Evolutionary conservation across 352 stramenopile species (phyloP).

Genomic region (Hyaloperonospora brassicae): DNA sequence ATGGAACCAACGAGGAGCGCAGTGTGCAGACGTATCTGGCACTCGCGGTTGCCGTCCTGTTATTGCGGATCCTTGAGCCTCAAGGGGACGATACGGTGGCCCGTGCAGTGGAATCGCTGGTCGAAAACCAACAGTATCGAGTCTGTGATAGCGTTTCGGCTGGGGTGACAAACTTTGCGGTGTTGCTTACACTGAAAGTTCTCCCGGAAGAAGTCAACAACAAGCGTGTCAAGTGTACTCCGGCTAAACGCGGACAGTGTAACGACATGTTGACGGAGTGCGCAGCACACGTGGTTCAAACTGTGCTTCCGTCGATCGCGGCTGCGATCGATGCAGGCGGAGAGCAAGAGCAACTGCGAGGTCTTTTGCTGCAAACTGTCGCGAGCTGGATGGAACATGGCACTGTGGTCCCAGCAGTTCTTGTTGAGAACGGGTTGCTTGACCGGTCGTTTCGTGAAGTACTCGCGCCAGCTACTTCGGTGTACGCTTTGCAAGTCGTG

Average conservation of each 20-base stretch:
- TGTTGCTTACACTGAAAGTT: constrained; percentile 64
- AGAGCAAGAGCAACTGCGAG: constrained; percentile 34
- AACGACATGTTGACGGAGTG: constrained; percentile 64
- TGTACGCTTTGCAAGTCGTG: constrained; percentile 50
- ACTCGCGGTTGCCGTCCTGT: constrained; percentile 67
- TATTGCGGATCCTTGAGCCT: constrained; percentile 69
- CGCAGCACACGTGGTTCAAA: constrained; percentile 48
- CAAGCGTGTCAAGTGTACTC: constrained; percentile 71
- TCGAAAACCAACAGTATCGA: constrained; percentile 55
- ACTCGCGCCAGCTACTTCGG: constrained; percentile 26
- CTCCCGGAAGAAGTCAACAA: constrained; percentile 76
- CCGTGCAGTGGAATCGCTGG: constrained; percentile 64
- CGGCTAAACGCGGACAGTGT: constrained; percentile 52
- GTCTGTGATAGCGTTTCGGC: constrained; percentile 33
- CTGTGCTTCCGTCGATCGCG: constrained; percentile 50
- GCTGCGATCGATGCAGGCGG: constrained; percentile 46
- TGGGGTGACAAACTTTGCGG: constrained; percentile 62
- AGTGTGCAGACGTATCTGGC: constrained; percentile 65
- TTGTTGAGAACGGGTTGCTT: constrained; percentile 57
- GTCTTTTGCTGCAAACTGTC: constrained; percentile 54
- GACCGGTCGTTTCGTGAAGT: constrained; percentile 55
- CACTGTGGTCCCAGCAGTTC: constrained; percentile 36
- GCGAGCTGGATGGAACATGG: constrained; percentile 73
- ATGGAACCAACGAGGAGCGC: constrained; percentile 41
- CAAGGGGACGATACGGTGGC: constrained; percentile 44